Base-by-base conservation (phyloP, 768 basidiomycete species). In the Suillus variegatus region DNA sequence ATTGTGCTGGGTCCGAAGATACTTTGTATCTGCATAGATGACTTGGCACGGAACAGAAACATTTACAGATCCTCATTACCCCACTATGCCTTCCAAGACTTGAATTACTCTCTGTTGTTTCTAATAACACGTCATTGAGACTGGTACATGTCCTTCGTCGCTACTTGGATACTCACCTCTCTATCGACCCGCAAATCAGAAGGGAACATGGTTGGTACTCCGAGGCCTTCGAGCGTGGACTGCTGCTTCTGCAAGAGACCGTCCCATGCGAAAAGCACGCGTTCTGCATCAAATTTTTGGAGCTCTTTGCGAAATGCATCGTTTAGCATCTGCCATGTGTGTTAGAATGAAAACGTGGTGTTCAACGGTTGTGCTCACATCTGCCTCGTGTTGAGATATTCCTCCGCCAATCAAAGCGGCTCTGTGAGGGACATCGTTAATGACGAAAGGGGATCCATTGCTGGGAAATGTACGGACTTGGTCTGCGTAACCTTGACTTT, bases 181-280 rank as follows among this genome's bases (percentile, higher is more conserved):
- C 84, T 77, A 67, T 88, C 84, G 4, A 78, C 71, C 46, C 71
- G 70, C 52, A 81, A 80, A 52, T 71, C 75, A 3, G 89, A 87
- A 14, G 80, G 75, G 72, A 85, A 91, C 89, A 95, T 93, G 3
- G 86, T 82, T 18, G 93, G 93, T 16, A 94, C 84, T 47, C 82
- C 79, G 54, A 89, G 77, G 38, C 80, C 74, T 68, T 87, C 86
- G 57, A 95, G 79, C 18, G 84, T 77, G 0, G 78, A 72, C 75
- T 95, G 93, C 73, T 95, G 93, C 69, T 85, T 86, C 60, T 84
- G 77, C 22, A 89, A 75, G n/a, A 94, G 81, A 22, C 84, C 85
- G 71, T 92, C 92, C 91, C 92, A 95, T 10, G 91, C 89, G 3
- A 86, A 81, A 7, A 94, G 75, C 12, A 82, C 89, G 44, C 89